These are phyloP conservation scores for Hsuehochloa calcarea DNA, from an alignment of 176 grass and related monocot genomes.

Conservation along the genomic window DNA sequence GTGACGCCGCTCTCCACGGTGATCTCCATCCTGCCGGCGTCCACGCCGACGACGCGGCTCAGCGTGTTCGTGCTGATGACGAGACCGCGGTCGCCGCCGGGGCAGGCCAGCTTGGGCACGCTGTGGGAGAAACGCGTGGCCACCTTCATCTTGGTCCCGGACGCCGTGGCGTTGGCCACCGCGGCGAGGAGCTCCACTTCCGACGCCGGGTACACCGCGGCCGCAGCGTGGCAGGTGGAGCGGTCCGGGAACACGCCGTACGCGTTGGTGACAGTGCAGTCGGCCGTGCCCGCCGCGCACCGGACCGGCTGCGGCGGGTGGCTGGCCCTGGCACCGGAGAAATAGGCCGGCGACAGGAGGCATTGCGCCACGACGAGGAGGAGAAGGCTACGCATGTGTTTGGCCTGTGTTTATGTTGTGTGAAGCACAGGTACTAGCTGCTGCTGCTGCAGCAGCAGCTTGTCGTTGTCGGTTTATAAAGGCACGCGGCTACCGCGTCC, in stretches of 20 bases:
- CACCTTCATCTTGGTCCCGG: slow-evolving; percentile 48
- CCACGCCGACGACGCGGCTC: slow-evolving; percentile 24
- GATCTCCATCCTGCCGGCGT: not conserved
- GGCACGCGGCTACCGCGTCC: no score
- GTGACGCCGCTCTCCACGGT: slow-evolving; percentile 54
- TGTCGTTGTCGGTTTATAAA: no score
- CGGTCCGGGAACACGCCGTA: slow-evolving; percentile 69
- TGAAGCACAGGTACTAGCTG: no score
- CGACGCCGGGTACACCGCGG: slow-evolving; percentile 41
- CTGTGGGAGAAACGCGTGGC: slow-evolving; percentile 54
- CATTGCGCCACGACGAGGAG: not conserved
- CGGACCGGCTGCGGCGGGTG: slow-evolving; percentile 22
- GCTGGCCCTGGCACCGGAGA: not conserved
- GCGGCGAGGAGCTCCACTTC: slow-evolving; percentile 43
- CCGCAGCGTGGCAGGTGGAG: slow-evolving; percentile 41
- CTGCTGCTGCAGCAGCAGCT: no score
- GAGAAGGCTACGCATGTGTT: no score
- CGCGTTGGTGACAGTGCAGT: slow-evolving; percentile 60
- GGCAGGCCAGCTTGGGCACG: slow-evolving; percentile 62
- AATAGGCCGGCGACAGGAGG: not conserved
- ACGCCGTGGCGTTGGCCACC: slow-evolving; percentile 36
- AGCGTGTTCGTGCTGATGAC: slow-evolving; percentile 47
- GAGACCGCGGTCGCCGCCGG: slow-evolving; percentile 38
- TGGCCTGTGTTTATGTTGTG: no score
- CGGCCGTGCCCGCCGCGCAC: slow-evolving; percentile 12